Conservation (phyloP, 2,329 filamentous ascomycete species). For the Cadophora gregata region DNA sequence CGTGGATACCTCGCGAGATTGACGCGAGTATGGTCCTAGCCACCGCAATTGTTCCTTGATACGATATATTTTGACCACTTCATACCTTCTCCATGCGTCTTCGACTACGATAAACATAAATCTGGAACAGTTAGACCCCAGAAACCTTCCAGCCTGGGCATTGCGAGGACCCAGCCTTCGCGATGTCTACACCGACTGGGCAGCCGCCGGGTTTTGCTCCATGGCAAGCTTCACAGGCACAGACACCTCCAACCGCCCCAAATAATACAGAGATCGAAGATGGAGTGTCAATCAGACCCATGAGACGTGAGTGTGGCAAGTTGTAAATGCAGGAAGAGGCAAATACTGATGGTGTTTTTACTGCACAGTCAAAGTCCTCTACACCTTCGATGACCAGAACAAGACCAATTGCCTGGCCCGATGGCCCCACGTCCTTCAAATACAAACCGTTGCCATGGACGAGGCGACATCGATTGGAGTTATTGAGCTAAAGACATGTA, state of each 20-base stretch:
- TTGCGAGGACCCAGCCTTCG: constrained; percentile 33
- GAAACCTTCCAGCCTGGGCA: constrained; percentile 27
- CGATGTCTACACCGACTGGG: constrained; percentile 41
- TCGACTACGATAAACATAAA: constrained; percentile 26
- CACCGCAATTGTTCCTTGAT: constrained; percentile 34
- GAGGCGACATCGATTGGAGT: constrained; percentile 83
- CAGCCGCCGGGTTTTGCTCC: constrained; percentile 27
- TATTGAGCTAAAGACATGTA: constrained; percentile 84
- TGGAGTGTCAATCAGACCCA: constrained; percentile 59
- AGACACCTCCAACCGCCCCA: constrained; percentile 29
- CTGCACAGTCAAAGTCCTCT: constrained; percentile 86
- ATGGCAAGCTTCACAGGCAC: constrained; percentile 31
- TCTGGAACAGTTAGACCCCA: constrained; percentile 27
- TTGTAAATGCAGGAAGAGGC: not conserved
- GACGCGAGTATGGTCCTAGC: constrained; percentile 37
- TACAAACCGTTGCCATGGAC: constrained; percentile 82
- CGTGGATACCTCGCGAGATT: constrained; percentile 33
- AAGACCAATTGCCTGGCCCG: constrained; percentile 90
- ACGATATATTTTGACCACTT: constrained; percentile 15
- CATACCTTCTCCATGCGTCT: constrained; percentile 34
- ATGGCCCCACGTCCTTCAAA: constrained; percentile 77
- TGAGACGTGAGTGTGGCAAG: constrained; percentile 65
- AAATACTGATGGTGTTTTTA: constrained; percentile 32
- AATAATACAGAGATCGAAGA: constrained; percentile 46
- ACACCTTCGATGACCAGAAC: constrained; percentile 90